Evolutionary conservation across 2,329 filamentous ascomycete genomes (phyloP).

Genomic region (Calycina herbarum): DNA sequence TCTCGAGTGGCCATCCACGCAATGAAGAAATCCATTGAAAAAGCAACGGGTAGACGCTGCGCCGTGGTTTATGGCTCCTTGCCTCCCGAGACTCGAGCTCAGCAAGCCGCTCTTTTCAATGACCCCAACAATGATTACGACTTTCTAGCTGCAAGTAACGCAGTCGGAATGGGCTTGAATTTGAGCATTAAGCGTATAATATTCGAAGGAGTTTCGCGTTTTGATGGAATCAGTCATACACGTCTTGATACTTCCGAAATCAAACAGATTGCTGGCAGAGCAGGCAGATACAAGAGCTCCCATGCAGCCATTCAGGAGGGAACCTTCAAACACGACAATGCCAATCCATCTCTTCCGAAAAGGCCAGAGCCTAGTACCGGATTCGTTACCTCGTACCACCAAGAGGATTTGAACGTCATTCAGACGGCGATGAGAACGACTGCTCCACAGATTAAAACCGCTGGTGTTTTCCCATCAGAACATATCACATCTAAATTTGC

Average conservation of each 20-base stretch:
- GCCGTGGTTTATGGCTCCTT: constrained; percentile 92
- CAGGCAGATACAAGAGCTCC: constrained; percentile 80
- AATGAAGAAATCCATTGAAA: constrained; percentile 76
- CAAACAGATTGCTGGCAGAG: constrained; percentile 93
- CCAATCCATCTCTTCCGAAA: constrained; percentile 2
- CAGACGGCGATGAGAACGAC: constrained; percentile 61
- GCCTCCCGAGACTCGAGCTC: constrained; percentile 87
- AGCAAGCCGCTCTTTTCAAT: constrained; percentile 92
- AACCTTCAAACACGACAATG: constrained; percentile 8
- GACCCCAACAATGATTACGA: constrained; percentile 95
- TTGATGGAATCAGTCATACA: constrained; percentile 58
- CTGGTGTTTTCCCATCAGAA: constrained; percentile 73
- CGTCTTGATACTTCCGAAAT: constrained; percentile 72
- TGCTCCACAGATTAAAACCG: constrained; percentile 65
- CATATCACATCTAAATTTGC: constrained; percentile 73
- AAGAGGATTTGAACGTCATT: constrained; percentile 65
- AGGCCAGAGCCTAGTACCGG: constrained; percentile 49
- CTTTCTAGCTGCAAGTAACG: constrained; percentile 88
- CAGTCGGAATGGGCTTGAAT: constrained; percentile 96
- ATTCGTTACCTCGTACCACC: constrained; percentile 75
- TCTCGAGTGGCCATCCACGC: constrained; percentile 79
- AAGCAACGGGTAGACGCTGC: constrained; percentile 72
- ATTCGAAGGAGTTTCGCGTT: constrained; percentile 77
- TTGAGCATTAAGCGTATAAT: constrained; percentile 88
- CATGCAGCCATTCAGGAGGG: constrained; percentile 48